These are phyloP conservation scores for Trametes meyenii DNA, from an alignment of 768 basidiomycete species.

Conservation along the genomic window DNA sequence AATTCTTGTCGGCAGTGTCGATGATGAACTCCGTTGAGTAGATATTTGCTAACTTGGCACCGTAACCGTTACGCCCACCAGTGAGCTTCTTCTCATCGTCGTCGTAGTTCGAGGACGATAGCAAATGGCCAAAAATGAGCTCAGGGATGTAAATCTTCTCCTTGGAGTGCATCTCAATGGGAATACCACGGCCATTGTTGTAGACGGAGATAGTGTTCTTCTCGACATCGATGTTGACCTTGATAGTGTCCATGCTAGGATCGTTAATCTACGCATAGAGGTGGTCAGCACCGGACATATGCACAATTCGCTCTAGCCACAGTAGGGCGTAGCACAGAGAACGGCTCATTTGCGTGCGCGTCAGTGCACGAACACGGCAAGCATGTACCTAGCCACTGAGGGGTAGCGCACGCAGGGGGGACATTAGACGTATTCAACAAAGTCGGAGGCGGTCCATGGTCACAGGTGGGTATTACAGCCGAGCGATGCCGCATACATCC, in stretches of 20 bases:
- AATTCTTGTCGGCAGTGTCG: slow-evolving; percentile 91
- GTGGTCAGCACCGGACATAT: not conserved
- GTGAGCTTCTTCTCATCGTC: slow-evolving; percentile 99
- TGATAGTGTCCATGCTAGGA: slow-evolving; percentile 85
- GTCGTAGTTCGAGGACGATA: slow-evolving; percentile 96
- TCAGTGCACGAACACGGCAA: too few relatives aligned
- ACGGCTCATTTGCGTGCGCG: too few relatives aligned
- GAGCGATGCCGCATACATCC: not conserved
- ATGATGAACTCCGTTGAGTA: slow-evolving; percentile 96
- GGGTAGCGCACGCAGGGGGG: not conserved
- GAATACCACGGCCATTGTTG: slow-evolving; percentile 96
- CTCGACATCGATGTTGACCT: slow-evolving; percentile 84
- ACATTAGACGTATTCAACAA: not conserved
- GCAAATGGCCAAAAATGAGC: slow-evolving; percentile 93
- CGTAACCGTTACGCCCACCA: slow-evolving; percentile 97
- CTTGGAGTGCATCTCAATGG: slow-evolving; percentile 91
- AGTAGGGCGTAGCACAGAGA: not conserved
- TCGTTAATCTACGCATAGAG: slow-evolving; percentile 77
- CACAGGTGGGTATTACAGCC: not conserved
- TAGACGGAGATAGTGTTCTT: slow-evolving; percentile 86
- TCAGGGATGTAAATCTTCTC: slow-evolving; percentile 97
- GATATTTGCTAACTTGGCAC: slow-evolving; percentile 97
- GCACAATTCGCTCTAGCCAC: not conserved
- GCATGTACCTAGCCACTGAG: too few relatives aligned
- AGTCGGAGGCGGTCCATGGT: not conserved